These are phyloP conservation scores for Penicillium atrosanguineum DNA, from an alignment of 495 filamentous ascomycete species.

Conservation along the genomic window DNA sequence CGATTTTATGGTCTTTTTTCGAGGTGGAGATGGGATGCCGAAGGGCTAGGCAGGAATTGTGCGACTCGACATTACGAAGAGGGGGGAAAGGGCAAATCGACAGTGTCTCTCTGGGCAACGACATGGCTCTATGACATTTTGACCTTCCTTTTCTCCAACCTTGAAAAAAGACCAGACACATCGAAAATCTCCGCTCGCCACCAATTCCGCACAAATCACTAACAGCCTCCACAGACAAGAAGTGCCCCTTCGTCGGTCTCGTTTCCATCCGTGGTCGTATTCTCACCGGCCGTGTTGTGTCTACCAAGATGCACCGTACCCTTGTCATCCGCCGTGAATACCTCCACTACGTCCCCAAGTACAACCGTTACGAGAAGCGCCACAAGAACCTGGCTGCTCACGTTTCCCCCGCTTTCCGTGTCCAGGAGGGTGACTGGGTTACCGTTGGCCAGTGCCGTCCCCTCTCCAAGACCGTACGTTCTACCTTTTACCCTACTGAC, in stretches of 20 bases:
- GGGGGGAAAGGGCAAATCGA: neutral
- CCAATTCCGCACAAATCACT: constrained; percentile 17
- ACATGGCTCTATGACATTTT: neutral
- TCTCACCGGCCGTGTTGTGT: constrained; percentile 96
- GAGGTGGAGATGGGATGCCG: constrained; percentile 22
- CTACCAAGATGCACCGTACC: constrained; percentile 99
- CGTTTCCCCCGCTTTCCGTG: constrained; percentile 99
- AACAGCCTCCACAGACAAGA: constrained; percentile 77
- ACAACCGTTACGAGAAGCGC: constrained; percentile 98
- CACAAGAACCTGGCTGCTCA: constrained; percentile 99
- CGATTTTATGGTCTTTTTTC: constrained; percentile 23
- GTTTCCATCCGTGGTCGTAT: constrained; percentile 99
- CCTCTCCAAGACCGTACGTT: constrained; percentile 94
- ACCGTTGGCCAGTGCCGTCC: constrained; percentile 99
- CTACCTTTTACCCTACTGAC: neutral
- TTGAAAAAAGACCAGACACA: constrained; percentile 12
- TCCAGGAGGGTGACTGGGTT: constrained; percentile 97
- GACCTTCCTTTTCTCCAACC: neutral
- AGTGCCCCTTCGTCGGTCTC: constrained; percentile 98
- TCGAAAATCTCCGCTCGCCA: constrained; percentile 13
- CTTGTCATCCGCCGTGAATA: constrained; percentile 99
- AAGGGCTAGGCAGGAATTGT: neutral
- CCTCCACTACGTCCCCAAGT: constrained; percentile 99
- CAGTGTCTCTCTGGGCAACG: neutral
- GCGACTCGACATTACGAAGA: constrained; percentile 4